Conservation (phyloP, 352 stramenopile species). For the Globisporangium radiosum region DNA sequence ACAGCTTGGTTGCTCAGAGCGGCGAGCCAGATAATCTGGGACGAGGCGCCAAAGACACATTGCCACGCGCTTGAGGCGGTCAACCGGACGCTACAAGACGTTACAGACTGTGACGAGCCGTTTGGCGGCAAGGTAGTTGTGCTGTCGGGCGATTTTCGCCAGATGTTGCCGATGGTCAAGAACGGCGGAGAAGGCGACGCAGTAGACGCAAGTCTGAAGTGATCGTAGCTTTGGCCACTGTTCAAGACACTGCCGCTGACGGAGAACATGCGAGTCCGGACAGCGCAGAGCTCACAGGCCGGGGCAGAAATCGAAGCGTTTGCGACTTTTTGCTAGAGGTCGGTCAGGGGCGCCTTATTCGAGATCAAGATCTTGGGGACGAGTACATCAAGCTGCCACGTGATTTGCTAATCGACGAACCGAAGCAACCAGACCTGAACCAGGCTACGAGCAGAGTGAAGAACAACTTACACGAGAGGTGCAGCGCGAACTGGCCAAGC, state of each 20-base stretch:
- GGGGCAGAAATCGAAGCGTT: not conserved
- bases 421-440: constrained; percentile 95
- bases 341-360: not conserved
- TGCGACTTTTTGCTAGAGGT: not conserved
- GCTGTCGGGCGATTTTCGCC: constrained; percentile 18
- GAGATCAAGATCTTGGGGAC: not conserved
- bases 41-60: constrained; percentile 11
- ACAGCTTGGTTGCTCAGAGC: constrained; percentile 8
- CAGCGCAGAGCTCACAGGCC: not conserved
- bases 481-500: constrained; percentile 34
- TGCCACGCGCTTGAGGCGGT: constrained; percentile 17
- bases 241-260: not conserved
- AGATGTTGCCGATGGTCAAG: constrained; percentile 17
- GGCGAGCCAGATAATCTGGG: constrained; percentile 10
- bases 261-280: not conserved
- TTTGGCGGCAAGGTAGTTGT: constrained; percentile 24
- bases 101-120: constrained; percentile 9
- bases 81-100: constrained; percentile 15
- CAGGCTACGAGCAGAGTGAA: constrained; percentile 89
- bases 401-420: constrained; percentile 97
- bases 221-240: constrained; percentile 4
- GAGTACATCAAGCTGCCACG: constrained; percentile 45
- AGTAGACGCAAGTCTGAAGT: constrained; percentile 12
- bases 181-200: not conserved
- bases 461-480: constrained; percentile 22